A percentile compares a stretch with the other conserved stretches of the same genome.
These are phyloP conservation scores for Blastobotrys arbuscula DNA, from an alignment of 1,139 yeast genomes.

Conservation along the genomic window DNA sequence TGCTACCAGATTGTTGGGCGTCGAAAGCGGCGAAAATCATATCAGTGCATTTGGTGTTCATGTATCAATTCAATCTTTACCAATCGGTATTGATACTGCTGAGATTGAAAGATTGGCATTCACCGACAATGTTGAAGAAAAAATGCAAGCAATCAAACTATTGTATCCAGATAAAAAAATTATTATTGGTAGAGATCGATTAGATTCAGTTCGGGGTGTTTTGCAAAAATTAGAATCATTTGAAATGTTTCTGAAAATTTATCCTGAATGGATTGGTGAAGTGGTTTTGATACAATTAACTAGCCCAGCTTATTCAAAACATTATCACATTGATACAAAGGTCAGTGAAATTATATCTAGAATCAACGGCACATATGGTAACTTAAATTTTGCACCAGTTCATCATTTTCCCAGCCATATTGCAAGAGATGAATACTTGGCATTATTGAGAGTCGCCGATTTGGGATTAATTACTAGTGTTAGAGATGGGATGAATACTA, in stretches of 20 bases:
- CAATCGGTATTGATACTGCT: constrained; percentile 79
- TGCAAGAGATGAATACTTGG: constrained; percentile 83
- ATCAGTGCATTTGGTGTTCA: constrained; percentile 74
- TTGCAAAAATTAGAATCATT: constrained; percentile 94
- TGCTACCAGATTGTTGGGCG: constrained; percentile 47
- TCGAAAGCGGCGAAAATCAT: constrained; percentile 46
- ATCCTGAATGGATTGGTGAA: constrained; percentile 84
- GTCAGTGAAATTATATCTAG: constrained; percentile 53
- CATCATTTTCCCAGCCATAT: constrained; percentile 89
- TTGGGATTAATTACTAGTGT: constrained; percentile 83
- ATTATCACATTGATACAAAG: constrained; percentile 47
- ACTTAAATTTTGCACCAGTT: constrained; percentile 73
- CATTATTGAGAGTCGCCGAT: constrained; percentile 83
- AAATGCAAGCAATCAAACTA: constrained; percentile 49
- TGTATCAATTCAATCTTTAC: constrained; percentile 66
- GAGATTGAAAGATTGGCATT: constrained; percentile 47
- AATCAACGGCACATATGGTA: constrained; percentile 81
- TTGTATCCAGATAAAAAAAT: constrained; percentile 71
- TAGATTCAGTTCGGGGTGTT: constrained; percentile 93
- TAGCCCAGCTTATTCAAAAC: constrained; percentile 57
- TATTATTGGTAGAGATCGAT: constrained; percentile 91
- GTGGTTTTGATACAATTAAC: constrained; percentile 92
- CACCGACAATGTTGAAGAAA: constrained; percentile 39
- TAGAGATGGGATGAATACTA: constrained; percentile 95
- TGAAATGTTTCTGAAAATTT: constrained; percentile 80